Evolutionary conservation across 139 green algal genomes (phyloP).

Genomic region (Closterium sp.): DNA sequence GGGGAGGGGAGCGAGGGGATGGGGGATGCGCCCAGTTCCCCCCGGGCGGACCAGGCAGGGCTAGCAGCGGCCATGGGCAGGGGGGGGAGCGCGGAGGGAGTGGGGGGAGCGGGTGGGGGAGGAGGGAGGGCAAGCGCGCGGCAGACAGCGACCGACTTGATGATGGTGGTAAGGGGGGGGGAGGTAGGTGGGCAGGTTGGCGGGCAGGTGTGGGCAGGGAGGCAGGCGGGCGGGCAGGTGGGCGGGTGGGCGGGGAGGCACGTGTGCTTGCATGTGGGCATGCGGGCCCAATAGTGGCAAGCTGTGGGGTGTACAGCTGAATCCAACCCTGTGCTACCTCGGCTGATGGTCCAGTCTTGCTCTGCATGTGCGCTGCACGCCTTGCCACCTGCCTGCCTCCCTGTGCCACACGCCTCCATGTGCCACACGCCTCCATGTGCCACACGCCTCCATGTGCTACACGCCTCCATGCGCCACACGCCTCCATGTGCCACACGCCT

Average conservation of each 20-base stretch:
- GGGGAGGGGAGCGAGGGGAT: no score
- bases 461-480: no score
- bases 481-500: no score
- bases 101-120: background rate
- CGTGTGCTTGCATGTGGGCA: background rate
- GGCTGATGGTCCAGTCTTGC: no score
- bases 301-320: background rate
- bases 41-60: background rate
- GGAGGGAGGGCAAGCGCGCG: background rate
- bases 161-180: background rate
- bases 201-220: no score
- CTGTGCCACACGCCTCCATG: no score
- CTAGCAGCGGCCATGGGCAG: background rate
- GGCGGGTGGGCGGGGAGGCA: background rate
- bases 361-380: background rate
- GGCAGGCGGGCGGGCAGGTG: no score
- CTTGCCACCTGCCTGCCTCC: background rate
- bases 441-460: no score
- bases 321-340: background rate
- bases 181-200: no score
- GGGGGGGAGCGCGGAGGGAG: background rate
- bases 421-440: no score
- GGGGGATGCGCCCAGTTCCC: background rate
- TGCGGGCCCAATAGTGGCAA: background rate
- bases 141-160: background rate